phyloP scores from a whole-genome alignment of 306 rosid genomes.

The Cucumis cinereus region DNA sequence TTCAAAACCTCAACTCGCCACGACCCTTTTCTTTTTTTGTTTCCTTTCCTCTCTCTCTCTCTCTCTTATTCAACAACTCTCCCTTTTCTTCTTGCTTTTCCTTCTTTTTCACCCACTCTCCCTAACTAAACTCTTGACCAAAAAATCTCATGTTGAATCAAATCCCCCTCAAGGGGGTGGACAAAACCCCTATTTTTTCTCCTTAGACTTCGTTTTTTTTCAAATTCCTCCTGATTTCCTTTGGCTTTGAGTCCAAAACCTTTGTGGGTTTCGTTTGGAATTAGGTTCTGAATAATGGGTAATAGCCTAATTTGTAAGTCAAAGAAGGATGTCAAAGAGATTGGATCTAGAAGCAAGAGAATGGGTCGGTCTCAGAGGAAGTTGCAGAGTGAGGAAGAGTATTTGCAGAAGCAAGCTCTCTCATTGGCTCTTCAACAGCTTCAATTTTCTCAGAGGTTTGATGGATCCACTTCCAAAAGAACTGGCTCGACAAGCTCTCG shows the following conservation, averaged over 20 bases:
- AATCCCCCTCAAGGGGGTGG: background rate
- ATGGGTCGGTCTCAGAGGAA: conserved; percentile 84
- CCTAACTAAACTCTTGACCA: background rate
- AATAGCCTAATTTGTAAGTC: conserved; percentile 78
- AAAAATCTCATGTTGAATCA: background rate
- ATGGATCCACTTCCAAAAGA: conserved; percentile 89
- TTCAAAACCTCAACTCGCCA: background rate
- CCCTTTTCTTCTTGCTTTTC: background rate
- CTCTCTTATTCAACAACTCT: background rate
- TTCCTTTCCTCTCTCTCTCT: background rate
- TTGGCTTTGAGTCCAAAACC: background rate
- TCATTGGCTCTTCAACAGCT: conserved; percentile 90
- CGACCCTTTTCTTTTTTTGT: background rate
- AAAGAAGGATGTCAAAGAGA: conserved; percentile 58
- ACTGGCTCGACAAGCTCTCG: conserved; percentile 82
- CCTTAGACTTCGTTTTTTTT: background rate
- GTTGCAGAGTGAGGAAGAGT: conserved; percentile 66
- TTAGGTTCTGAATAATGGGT: conserved; percentile 42
- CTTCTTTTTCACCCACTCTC: background rate
- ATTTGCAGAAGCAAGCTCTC: conserved; percentile 74
- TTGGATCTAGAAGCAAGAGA: conserved; percentile 89
- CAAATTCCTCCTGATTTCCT: background rate
- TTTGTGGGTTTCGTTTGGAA: background rate
- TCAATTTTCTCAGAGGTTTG: conserved; percentile 90
- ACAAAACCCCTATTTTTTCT: background rate